Evolutionary conservation across 768 basidiomycete genomes (phyloP).

Genomic region (Lanmaoa rubissima): DNA sequence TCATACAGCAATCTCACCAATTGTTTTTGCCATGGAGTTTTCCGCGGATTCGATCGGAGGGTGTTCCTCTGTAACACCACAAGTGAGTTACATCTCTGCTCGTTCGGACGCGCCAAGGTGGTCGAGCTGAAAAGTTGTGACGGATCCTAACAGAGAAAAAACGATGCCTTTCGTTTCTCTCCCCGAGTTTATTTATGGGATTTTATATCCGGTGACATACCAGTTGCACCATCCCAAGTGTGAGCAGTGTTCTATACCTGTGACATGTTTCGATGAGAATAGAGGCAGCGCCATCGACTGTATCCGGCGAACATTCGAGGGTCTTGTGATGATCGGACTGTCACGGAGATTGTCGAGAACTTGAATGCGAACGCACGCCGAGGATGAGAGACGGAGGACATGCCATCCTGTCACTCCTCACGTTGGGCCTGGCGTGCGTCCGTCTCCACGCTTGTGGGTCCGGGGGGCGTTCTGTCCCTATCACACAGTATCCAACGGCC

Average conservation of each 20-base stretch:
- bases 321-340: not conserved
- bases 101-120: not conserved
- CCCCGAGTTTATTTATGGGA: not conserved
- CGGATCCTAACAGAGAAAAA: not conserved
- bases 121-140: not conserved
- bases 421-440: not conserved
- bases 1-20: too few relatives aligned
- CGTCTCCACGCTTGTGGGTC: too few relatives aligned
- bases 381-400: not conserved
- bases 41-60: not conserved
- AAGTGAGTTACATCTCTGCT: not conserved
- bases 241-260: not conserved
- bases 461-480: not conserved
- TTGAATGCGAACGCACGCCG: not conserved
- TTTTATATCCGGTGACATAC: not conserved
- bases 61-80: not conserved
- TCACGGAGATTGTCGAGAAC: not conserved
- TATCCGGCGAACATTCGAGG: not conserved
- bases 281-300: not conserved
- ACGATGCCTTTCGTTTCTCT: too few relatives aligned
- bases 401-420: too few relatives aligned
- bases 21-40: too few relatives aligned
- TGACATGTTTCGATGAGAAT: not conserved
- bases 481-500: not conserved
- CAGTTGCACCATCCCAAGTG: not conserved